Evolutionary conservation across 164 flowering plant genomes (phyloP).

Genomic region (Aristolochia fimbriata): DNA sequence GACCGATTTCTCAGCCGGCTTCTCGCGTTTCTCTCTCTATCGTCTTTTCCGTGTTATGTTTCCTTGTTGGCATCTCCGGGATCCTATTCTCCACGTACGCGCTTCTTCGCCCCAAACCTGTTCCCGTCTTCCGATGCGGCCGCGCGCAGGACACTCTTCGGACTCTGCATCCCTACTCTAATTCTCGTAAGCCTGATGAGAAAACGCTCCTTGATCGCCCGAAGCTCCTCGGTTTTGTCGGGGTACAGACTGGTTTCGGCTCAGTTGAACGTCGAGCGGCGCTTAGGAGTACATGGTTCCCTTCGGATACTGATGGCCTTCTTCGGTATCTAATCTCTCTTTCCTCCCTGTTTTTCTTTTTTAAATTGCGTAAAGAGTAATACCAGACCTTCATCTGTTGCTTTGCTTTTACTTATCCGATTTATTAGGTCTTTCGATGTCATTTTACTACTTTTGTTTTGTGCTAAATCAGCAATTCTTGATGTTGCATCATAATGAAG

Average conservation of each 20-base stretch:
- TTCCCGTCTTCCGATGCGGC: constrained; percentile 35
- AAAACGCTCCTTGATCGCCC: constrained; percentile 20
- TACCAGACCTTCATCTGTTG: no score
- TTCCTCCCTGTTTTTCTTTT: neutral
- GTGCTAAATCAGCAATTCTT: no score
- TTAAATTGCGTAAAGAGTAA: neutral
- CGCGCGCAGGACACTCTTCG: constrained; percentile 34
- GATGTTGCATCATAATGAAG: no score
- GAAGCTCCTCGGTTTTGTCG: constrained; percentile 49
- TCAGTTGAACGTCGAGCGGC: constrained; percentile 33
- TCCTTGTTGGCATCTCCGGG: constrained; percentile 32
- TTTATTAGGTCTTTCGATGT: no score
- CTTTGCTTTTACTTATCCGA: no score
- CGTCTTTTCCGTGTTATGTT: constrained; percentile 22
- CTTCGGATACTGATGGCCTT: constrained; percentile 40
- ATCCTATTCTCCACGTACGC: constrained; percentile 26
- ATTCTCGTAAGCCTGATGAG: constrained; percentile 7
- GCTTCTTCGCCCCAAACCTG: constrained; percentile 16
- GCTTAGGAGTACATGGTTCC: constrained; percentile 47
- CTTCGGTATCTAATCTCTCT: constrained; percentile 20
- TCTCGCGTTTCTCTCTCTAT: neutral
- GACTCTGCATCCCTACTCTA: constrained; percentile 12
- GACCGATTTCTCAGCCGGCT: neutral
- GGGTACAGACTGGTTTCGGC: constrained; percentile 45
- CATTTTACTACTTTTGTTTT: no score